Evolutionary conservation across 805 yeast genomes (phyloP).

Genomic region (Yamadazyma scolyti): DNA sequence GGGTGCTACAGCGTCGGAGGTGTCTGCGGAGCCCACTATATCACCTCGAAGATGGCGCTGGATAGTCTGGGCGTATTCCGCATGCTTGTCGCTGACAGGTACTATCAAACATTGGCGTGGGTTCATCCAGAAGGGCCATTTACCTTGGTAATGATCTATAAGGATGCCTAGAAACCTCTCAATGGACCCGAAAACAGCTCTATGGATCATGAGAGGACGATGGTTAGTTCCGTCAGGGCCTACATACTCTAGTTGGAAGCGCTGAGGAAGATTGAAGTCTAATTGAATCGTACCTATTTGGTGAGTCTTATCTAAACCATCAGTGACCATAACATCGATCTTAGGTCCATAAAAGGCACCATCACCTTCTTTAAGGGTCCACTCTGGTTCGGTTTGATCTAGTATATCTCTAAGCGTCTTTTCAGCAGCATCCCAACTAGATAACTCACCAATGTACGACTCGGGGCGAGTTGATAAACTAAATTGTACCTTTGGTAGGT

Average conservation of each 20-base stretch:
- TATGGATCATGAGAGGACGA: slow-evolving; percentile 89
- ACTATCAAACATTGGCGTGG: slow-evolving; percentile 86
- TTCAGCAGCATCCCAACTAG: slow-evolving; percentile 86
- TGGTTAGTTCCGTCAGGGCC: slow-evolving; percentile 47
- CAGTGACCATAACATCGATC: slow-evolving; percentile 80
- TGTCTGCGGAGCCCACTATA: slow-evolving; percentile 18
- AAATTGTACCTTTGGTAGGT: slow-evolving; percentile 55
- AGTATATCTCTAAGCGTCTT: slow-evolving; percentile 56
- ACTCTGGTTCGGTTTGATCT: slow-evolving; percentile 47
- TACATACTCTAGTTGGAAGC: slow-evolving; percentile 72
- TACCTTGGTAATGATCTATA: slow-evolving; percentile 85
- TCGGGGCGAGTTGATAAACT: slow-evolving; percentile 76
- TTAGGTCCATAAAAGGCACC: slow-evolving; percentile 98
- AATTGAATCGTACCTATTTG: slow-evolving; percentile 95
- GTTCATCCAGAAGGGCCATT: slow-evolving; percentile 97
- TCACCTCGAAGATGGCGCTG: slow-evolving; percentile 46
- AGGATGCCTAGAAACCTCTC: slow-evolving; percentile 90
- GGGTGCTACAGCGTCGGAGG: slow-evolving; percentile 42
- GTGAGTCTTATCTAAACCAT: slow-evolving; percentile 75
- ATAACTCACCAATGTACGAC: slow-evolving; percentile 69
- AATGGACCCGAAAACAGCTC: slow-evolving; percentile 93
- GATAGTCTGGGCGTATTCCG: slow-evolving; percentile 49
- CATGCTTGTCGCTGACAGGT: slow-evolving; percentile 69
- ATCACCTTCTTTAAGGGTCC: slow-evolving; percentile 85
- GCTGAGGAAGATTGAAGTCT: slow-evolving; percentile 88